Conservation (phyloP, 345 rosid genomes). For the Gossypium australe region DNA sequence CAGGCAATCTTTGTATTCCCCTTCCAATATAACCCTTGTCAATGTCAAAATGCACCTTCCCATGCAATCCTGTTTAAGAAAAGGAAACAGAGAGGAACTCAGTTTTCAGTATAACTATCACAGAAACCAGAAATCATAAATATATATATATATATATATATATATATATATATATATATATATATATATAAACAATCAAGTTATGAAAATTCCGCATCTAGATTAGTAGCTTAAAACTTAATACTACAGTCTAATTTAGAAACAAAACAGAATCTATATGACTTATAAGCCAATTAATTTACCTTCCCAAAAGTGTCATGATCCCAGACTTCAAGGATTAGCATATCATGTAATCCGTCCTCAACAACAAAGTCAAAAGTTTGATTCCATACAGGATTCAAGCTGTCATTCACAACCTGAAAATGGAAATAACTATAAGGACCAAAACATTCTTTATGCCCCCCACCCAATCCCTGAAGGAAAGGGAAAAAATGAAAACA, state of each 20-base stretch:
- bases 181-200: neutral
- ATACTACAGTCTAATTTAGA: neutral
- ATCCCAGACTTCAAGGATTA: constrained; percentile 84
- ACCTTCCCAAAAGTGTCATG: constrained; percentile 99
- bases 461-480: no score
- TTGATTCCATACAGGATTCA: constrained; percentile 97
- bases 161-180: neutral
- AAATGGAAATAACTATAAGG: constrained; percentile 8
- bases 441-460: neutral
- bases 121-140: neutral
- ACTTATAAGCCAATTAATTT: constrained; percentile 8
- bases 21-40: constrained; percentile 88
- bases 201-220: no score
- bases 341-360: constrained; percentile 97
- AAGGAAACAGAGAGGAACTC: neutral
- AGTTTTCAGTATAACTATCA: neutral
- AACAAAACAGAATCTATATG: neutral
- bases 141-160: neutral
- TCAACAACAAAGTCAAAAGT: constrained; percentile 95
- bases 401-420: constrained; percentile 81
- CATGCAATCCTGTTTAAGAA: constrained; percentile 60
- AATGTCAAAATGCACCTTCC: constrained; percentile 93
- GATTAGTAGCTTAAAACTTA: neutral
- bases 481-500: neutral
- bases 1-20: constrained; percentile 64